A percentile compares a stretch with the other conserved stretches of the same genome.
phyloP scores from a whole-genome alignment of 2,329 filamentous ascomycete genomes.

The Sporothrix sp. region DNA sequence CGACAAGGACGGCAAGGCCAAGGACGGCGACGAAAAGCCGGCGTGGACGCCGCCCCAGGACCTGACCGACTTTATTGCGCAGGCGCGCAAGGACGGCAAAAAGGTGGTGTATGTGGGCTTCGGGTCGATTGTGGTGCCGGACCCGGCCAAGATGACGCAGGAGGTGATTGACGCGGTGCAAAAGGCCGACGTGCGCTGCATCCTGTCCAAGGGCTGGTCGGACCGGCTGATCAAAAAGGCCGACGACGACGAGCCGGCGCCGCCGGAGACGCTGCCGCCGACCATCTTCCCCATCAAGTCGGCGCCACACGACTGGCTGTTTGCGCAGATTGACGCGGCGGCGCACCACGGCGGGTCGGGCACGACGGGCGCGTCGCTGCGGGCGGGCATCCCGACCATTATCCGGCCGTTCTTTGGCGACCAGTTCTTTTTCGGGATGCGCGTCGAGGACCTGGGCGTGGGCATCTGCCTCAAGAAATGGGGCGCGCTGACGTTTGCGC shows the following conservation, averaged over 20 bases:
- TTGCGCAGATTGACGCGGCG: conserved; percentile 84
- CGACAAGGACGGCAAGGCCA: no score
- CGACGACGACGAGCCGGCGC: conserved; percentile 15
- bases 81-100: conserved; percentile 70
- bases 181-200: conserved; percentile 87
- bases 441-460: conserved; percentile 88
- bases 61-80: conserved; percentile 70
- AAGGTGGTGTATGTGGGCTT: conserved; percentile 97
- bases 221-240: conserved; percentile 47
- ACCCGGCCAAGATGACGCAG: conserved; percentile 77
- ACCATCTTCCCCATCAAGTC: conserved; percentile 84
- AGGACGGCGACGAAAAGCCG: not conserved
- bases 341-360: conserved; percentile 92
- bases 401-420: conserved; percentile 97
- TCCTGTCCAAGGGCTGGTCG: conserved; percentile 95
- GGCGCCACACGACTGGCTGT: conserved; percentile 94
- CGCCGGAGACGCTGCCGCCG: conserved; percentile 60
- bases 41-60: conserved; percentile 66
- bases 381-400: conserved; percentile 86
- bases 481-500: conserved; percentile 74
- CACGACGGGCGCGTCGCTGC: conserved; percentile 84
- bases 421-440: conserved; percentile 87
- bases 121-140: conserved; percentile 86
- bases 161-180: conserved; percentile 88
- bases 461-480: conserved; percentile 83